Percentiles rank a stretch among this genome's conserved stretches.
phyloP scores from a whole-genome alignment of 108 stramenopile genomes.

The Pseudonitzschia pungens region DNA sequence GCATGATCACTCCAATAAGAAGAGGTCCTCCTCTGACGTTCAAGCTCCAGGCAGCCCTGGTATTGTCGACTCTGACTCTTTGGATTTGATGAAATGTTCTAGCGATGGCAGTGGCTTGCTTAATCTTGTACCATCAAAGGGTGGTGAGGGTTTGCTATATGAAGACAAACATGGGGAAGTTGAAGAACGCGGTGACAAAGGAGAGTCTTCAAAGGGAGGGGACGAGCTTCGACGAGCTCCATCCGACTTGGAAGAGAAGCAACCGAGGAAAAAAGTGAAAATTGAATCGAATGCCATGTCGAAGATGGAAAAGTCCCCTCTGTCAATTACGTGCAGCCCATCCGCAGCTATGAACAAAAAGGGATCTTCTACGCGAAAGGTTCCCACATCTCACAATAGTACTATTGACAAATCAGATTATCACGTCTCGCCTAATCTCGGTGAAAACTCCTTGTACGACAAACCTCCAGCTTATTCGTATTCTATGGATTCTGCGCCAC shows the following conservation, averaged over 20 bases:
- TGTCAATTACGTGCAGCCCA: slow-evolving; percentile 57
- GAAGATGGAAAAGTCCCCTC: slow-evolving; percentile 41
- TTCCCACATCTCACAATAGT: slow-evolving; percentile 5
- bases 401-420: slow-evolving; percentile 13
- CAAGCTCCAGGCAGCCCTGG: slow-evolving; percentile 27
- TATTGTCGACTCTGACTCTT: slow-evolving; percentile 28
- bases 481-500: slow-evolving; percentile 56
- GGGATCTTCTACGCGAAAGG: slow-evolving; percentile 11
- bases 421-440: slow-evolving; percentile 25
- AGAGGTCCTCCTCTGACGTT: neutral
- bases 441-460: slow-evolving; percentile 36
- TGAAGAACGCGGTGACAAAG: slow-evolving; percentile 36
- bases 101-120: slow-evolving; percentile 55
- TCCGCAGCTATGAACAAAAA: slow-evolving; percentile 34
- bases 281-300: slow-evolving; percentile 11
- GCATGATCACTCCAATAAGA: slow-evolving; percentile 29
- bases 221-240: slow-evolving; percentile 40
- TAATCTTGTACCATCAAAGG: slow-evolving; percentile 32
- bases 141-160: slow-evolving; percentile 21
- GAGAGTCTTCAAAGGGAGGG: slow-evolving; percentile 14
- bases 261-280: slow-evolving; percentile 24
- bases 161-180: slow-evolving; percentile 34
- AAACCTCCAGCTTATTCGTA: slow-evolving; percentile 51
- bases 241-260: slow-evolving; percentile 26
- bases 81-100: slow-evolving; percentile 61